Percentiles rank a stretch among this genome's conserved stretches.
Conservation (phyloP, 331 rosid species). For the Prunus yedoensis region DNA sequence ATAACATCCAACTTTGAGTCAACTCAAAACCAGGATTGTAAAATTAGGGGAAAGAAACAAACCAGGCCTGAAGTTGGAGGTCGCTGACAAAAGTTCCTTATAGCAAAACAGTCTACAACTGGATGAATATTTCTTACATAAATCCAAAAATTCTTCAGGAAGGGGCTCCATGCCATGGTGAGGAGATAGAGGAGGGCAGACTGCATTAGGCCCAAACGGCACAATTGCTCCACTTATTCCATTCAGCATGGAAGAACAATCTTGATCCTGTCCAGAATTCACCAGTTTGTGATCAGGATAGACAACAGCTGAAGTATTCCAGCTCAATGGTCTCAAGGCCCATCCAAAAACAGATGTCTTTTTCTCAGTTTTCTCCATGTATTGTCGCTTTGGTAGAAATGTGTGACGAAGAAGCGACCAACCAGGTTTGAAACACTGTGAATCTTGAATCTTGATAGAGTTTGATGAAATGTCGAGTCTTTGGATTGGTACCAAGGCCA, state of each 20-base stretch:
- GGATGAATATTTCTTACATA: conserved; percentile 66
- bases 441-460: conserved; percentile 33
- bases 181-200: conserved; percentile 28
- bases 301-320: conserved; percentile 65
- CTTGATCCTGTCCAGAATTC: conserved; percentile 32
- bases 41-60: conserved; percentile 24
- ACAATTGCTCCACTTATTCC: conserved; percentile 68
- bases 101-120: conserved; percentile 60
- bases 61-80: conserved; percentile 62
- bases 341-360: conserved; percentile 39
- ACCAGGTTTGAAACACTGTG: conserved; percentile 51
- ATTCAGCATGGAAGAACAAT: conserved; percentile 40
- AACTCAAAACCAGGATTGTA: conserved; percentile 16
- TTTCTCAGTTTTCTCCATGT: conserved; percentile 39
- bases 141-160: conserved; percentile 55
- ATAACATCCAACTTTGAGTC: conserved; percentile 19
- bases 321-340: conserved; percentile 34
- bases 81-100: conserved; percentile 73
- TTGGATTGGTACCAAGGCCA: conserved; percentile 62
- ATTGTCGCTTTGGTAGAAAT: conserved; percentile 49
- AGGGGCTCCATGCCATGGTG: conserved; percentile 37
- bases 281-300: conserved; percentile 74
- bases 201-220: conserved; percentile 44
- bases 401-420: conserved; percentile 66
- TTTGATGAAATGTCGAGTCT: conserved; percentile 19